Conservation (phyloP, 176 grass and related monocot species). For the Aegilops bicornis region DNA sequence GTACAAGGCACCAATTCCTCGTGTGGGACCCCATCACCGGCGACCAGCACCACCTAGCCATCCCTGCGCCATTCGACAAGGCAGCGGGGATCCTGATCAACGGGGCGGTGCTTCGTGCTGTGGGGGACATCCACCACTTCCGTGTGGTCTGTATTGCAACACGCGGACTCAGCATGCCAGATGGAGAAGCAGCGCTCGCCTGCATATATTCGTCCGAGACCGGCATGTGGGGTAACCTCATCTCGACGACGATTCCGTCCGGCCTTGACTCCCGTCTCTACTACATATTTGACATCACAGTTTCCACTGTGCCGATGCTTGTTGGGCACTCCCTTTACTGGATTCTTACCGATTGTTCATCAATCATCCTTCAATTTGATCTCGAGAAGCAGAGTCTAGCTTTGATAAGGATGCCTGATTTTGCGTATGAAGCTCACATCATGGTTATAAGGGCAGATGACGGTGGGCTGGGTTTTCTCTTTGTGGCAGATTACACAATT, state of each 20-base stretch:
- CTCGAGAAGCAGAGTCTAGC: neutral
- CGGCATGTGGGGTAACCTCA: neutral
- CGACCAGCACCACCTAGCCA: neutral
- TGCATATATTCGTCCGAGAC: neutral
- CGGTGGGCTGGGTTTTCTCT: neutral
- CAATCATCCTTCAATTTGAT: neutral
- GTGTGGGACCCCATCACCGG: neutral
- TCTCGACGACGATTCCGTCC: neutral
- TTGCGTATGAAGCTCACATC: neutral
- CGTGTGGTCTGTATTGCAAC: neutral
- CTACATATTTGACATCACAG: too few species aligned
- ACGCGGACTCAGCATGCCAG: too few species aligned
- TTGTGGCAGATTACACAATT: neutral
- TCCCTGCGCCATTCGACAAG: neutral
- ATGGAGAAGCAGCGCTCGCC: neutral
- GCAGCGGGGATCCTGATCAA: rapidly evolving
- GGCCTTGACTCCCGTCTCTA: too few species aligned
- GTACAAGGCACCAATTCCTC: neutral
- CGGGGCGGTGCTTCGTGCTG: neutral
- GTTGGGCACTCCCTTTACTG: neutral
- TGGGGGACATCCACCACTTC: neutral
- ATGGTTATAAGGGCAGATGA: neutral
- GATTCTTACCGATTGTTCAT: neutral
- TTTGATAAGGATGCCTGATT: neutral
- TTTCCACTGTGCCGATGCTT: neutral